Percentiles rank a stretch among this genome's conserved stretches.
Evolutionary conservation across 495 filamentous ascomycete species (phyloP).

Genomic region (Parathielavia hyrcaniae): DNA sequence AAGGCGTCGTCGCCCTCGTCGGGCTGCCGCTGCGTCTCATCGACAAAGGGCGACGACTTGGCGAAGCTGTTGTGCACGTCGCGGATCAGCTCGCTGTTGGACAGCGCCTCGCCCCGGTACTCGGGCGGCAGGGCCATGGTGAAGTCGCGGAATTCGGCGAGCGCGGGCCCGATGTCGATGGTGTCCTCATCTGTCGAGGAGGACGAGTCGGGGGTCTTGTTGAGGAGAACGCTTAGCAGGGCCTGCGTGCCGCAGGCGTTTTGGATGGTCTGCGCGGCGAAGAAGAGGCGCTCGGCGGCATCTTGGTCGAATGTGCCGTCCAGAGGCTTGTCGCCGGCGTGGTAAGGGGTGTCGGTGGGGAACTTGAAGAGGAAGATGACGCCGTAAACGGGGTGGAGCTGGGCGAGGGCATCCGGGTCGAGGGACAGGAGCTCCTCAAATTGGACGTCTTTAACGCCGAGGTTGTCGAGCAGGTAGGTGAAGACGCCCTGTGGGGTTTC

Average conservation of each 20-base stretch:
- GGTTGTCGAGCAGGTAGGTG: conserved; percentile 84
- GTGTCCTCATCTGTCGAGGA: conserved; percentile 12
- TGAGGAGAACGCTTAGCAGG: conserved; percentile 84
- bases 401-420: conserved; percentile 70
- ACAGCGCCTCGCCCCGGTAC: conserved; percentile 54
- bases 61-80: conserved; percentile 93
- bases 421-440: conserved; percentile 94
- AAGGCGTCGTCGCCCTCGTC: conserved; percentile 74
- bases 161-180: conserved; percentile 52
- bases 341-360: conserved; percentile 64
- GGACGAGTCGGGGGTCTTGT: conserved; percentile 51
- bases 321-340: conserved; percentile 53
- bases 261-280: conserved; percentile 96
- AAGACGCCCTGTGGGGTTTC: conserved; percentile 72
- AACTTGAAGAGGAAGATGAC: conserved; percentile 99
- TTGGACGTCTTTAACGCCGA: conserved; percentile 88
- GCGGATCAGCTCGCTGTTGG: conserved; percentile 73
- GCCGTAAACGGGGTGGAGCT: conserved; percentile 82
- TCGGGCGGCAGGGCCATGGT: conserved; percentile 81
- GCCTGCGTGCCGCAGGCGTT: conserved; percentile 99
- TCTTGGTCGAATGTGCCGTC: conserved; percentile 75
- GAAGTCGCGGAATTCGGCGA: conserved; percentile 85
- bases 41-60: conserved; percentile 77
- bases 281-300: conserved; percentile 75
- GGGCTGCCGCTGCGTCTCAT: conserved; percentile 67